Conservation (phyloP, 2,329 filamentous ascomycete species). For the Ceratocystis huliohia region DNA sequence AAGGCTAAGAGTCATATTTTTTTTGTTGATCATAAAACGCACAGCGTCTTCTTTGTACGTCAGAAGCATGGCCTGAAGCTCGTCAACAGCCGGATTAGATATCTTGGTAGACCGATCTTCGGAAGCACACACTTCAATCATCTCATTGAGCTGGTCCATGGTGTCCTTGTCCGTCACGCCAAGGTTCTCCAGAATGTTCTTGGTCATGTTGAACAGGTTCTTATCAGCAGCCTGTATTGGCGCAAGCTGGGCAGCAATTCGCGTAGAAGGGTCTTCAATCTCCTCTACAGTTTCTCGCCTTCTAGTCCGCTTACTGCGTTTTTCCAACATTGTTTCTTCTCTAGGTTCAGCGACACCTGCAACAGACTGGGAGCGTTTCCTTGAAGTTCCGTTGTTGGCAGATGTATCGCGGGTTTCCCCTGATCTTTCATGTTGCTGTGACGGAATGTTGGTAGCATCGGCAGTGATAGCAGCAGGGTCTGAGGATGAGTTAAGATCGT, state of each 20-base stretch:
- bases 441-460: neutral
- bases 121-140: conserved; percentile 40
- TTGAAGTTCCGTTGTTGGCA: conserved; percentile 21
- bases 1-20: conserved; percentile 40
- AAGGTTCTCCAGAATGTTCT: conserved; percentile 42
- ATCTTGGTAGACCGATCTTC: conserved; percentile 41
- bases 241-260: conserved; percentile 43
- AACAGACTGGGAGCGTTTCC: conserved; percentile 50
- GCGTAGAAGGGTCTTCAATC: conserved; percentile 38
- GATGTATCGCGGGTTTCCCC: neutral
- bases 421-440: neutral
- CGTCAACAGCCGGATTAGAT: conserved; percentile 35
- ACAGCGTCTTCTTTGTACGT: conserved; percentile 43
- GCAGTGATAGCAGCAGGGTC: neutral
- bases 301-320: conserved; percentile 53
- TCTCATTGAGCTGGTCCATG: conserved; percentile 35
- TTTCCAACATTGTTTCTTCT: conserved; percentile 46
- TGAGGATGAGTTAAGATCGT: neutral
- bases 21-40: conserved; percentile 41
- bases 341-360: conserved; percentile 47
- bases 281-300: conserved; percentile 48
- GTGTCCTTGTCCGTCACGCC: conserved; percentile 40
- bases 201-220: conserved; percentile 43
- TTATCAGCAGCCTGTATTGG: conserved; percentile 45
- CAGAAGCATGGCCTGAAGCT: conserved; percentile 38